Evolutionary conservation across 2,329 filamentous ascomycete genomes (phyloP), one percentile per base, ranked within the genome.

Genomic region (Penicillium fuscoglaucum): DNA sequence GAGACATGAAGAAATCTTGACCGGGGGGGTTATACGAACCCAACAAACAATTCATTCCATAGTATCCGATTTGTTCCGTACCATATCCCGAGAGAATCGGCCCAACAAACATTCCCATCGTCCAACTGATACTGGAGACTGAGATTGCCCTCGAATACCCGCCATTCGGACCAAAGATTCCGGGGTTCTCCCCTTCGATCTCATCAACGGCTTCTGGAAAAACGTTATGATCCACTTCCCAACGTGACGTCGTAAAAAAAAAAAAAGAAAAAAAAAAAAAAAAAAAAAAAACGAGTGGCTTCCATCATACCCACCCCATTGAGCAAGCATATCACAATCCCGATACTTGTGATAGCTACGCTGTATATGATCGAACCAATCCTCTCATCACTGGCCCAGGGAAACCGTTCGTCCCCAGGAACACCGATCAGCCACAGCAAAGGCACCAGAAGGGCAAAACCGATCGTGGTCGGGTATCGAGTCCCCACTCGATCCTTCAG

Each of bases 401-500:
- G 60, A 24, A 72, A 68, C 2, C 65, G 58, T 19, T 67, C 59
- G 10, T 72, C 61, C 8, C 71, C 71, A 0, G 71, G 66, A 12
- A 69, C 56, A 1, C 70, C 71, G 0, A 70, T 54, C 13, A 72
- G 29, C 68, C 68, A 72, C 37, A 73, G 39, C 10, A 68, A 55
- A 10, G 66, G 57, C 4, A 64, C 65, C 6, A 72, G 51, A 1
- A 59, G 33, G 3, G 67, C 28, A 35, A 69, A 73, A 0, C 70
- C 70, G 15, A 67, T 45, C 10, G 66, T 64, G 19, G 63, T 67
- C 6, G 70, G 63, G 35, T 63, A 52, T 19, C 66, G 66, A 1
- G 65, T 69, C 4, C 70, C 71, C 24, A 67, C 55, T 10, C 59
- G 59, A 50, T 70, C 65, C 26, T 70, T 70, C 48, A 80, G 64